Percentiles rank a stretch among this genome's conserved stretches.
phyloP scores from a whole-genome alignment of 2,329 filamentous ascomycete genomes.

The Xylaria sp. region DNA sequence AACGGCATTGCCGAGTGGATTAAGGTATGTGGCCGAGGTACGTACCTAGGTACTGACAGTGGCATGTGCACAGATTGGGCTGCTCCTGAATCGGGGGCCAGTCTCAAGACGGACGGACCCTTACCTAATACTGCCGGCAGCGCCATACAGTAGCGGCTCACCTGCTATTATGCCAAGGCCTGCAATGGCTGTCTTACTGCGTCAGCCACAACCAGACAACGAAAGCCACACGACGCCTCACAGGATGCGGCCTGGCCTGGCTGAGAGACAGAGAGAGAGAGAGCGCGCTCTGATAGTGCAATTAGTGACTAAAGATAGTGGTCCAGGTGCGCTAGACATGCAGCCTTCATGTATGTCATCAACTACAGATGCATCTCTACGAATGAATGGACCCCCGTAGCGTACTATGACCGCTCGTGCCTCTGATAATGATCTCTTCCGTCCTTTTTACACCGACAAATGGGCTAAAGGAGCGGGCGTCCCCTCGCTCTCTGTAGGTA shows the following conservation, averaged over 20 bases:
- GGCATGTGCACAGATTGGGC: too few relatives aligned
- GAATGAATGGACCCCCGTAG: not conserved
- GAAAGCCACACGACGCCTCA: not conserved
- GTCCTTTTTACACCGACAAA: not conserved
- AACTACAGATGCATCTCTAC: not conserved
- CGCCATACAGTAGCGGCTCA: too few relatives aligned
- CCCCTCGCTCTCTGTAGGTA: too few relatives aligned
- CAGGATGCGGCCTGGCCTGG: not conserved
- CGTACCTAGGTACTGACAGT: not conserved
- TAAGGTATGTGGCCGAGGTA: conserved; percentile 19
- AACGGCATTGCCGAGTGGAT: conserved; percentile 19
- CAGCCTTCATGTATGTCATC: not conserved
- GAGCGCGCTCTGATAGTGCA: too few relatives aligned
- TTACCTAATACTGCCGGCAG: too few relatives aligned
- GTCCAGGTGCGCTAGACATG: not conserved
- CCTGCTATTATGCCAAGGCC: not conserved
- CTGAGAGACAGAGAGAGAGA: not conserved
- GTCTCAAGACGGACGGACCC: too few relatives aligned
- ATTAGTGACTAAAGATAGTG: not conserved
- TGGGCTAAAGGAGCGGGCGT: not conserved
- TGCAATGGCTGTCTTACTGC: not conserved
- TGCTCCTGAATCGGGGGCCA: too few relatives aligned
- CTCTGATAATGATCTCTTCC: too few relatives aligned
- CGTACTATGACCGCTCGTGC: not conserved
- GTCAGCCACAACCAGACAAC: conserved; percentile 3